phyloP scores from a whole-genome alignment of 495 filamentous ascomycete species.

The Talaromyces wortmannii region DNA sequence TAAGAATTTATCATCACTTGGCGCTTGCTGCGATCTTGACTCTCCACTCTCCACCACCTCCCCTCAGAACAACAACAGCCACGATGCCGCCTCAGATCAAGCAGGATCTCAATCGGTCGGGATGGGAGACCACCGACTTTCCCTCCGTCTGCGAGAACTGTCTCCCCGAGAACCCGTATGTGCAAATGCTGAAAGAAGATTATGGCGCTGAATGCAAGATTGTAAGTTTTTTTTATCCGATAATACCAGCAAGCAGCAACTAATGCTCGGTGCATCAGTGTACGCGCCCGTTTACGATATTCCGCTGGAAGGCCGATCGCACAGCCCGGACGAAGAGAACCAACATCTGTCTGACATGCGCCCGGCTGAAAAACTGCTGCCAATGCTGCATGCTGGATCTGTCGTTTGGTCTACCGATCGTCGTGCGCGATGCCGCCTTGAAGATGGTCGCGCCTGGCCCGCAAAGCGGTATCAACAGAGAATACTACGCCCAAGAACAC shows the following conservation, averaged over 20 bases:
- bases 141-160: conserved; percentile 67
- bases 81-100: conserved; percentile 69
- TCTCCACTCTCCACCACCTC: too few relatives aligned
- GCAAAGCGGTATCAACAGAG: conserved; percentile 82
- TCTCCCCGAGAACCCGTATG: conserved; percentile 93
- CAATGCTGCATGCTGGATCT: conserved; percentile 99
- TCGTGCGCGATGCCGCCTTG: conserved; percentile 90
- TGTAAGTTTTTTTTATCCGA: conserved; percentile 20
- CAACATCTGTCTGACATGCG: conserved; percentile 91
- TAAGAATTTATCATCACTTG: too few relatives aligned
- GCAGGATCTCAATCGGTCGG: conserved; percentile 92
- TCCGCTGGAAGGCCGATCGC: conserved; percentile 88
- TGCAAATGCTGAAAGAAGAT: conserved; percentile 98
- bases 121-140: conserved; percentile 86
- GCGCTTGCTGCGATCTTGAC: too few relatives aligned
- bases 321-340: conserved; percentile 81
- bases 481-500: conserved; percentile 96
- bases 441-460: conserved; percentile 96
- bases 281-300: conserved; percentile 92
- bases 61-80: background rate
- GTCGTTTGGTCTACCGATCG: conserved; percentile 87
- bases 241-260: conserved; percentile 6
- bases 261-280: conserved; percentile 37
- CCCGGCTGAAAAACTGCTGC: conserved; percentile 93
- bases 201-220: conserved; percentile 66